These are phyloP conservation scores for Mortierella sp. DNA, from an alignment of 371 early-diverging fungal species.

Conservation along the genomic window DNA sequence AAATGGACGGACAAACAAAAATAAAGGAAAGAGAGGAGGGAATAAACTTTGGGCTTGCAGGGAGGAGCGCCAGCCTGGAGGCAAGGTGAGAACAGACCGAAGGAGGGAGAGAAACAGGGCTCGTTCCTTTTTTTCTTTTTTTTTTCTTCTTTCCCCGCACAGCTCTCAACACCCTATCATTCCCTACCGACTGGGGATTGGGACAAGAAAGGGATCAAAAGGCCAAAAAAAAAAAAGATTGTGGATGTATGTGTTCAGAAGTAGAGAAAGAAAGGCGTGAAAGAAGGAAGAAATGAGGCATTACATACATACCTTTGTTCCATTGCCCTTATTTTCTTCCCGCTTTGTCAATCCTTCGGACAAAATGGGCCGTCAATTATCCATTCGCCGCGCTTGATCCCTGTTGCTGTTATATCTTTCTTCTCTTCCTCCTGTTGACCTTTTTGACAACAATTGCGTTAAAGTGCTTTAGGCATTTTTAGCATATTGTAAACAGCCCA, in stretches of 20 bases:
- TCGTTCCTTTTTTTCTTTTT: not conserved
- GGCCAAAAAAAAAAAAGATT: not conserved
- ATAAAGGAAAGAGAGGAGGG: not conserved
- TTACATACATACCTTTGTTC: not conserved
- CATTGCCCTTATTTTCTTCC: no score
- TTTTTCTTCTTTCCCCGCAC: not conserved
- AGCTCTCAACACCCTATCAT: constrained; percentile 1
- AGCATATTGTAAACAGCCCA: not conserved
- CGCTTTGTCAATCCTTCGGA: not conserved
- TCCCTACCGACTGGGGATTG: not conserved
- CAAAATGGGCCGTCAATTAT: not conserved
- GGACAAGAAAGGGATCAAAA: not conserved
- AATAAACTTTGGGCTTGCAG: not conserved
- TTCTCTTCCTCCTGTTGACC: not conserved
- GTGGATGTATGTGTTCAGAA: not conserved
- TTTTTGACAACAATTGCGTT: not conserved
- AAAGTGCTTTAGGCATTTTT: not conserved
- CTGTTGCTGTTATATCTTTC: not conserved
- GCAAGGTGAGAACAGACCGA: constrained; percentile 7
- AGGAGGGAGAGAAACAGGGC: not conserved
- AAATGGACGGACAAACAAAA: not conserved
- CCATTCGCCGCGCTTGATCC: not conserved
- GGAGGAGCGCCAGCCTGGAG: not conserved
- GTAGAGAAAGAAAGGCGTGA: not conserved
- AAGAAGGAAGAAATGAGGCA: not conserved